phyloP scores from a whole-genome alignment of 2,329 filamentous ascomycete genomes.

The Curvularia hawaiiensis region DNA sequence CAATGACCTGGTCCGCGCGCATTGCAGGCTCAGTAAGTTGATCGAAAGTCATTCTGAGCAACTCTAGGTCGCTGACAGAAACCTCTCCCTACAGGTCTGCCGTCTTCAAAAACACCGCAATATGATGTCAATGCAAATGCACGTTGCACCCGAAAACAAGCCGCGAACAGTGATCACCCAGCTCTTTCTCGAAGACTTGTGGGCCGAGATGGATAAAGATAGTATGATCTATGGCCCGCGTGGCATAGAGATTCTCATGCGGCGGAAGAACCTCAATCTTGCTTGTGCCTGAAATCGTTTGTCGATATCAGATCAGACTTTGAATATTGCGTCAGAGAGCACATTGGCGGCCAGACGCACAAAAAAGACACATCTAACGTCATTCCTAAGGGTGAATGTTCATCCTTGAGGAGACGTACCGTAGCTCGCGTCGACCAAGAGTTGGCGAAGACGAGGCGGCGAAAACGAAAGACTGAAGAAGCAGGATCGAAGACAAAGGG shows the following conservation, averaged over 20 bases:
- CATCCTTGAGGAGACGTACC: background rate
- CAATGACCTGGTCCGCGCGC: slow-evolving; percentile 3
- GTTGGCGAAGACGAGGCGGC: no score
- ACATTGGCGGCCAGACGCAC: background rate
- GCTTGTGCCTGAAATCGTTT: background rate
- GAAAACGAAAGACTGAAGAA: no score
- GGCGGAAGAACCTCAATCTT: background rate
- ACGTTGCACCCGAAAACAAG: background rate
- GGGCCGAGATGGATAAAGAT: slow-evolving; percentile 6
- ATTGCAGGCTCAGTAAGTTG: slow-evolving; percentile 3
- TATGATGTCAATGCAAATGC: slow-evolving; percentile 1
- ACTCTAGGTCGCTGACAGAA: background rate
- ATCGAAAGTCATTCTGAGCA: background rate
- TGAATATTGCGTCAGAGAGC: background rate
- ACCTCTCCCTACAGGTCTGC: background rate
- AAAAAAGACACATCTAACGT: background rate
- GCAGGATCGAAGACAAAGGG: no score
- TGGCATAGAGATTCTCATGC: slow-evolving; percentile 8
- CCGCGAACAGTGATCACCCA: background rate
- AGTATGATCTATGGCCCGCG: slow-evolving; percentile 5
- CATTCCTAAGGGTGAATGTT: background rate
- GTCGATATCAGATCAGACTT: background rate
- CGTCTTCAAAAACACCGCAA: background rate
- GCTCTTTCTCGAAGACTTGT: slow-evolving; percentile 1
- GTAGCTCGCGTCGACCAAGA: background rate